phyloP scores from a whole-genome alignment of 2,329 filamentous ascomycete species.

The Cytospora mali region DNA sequence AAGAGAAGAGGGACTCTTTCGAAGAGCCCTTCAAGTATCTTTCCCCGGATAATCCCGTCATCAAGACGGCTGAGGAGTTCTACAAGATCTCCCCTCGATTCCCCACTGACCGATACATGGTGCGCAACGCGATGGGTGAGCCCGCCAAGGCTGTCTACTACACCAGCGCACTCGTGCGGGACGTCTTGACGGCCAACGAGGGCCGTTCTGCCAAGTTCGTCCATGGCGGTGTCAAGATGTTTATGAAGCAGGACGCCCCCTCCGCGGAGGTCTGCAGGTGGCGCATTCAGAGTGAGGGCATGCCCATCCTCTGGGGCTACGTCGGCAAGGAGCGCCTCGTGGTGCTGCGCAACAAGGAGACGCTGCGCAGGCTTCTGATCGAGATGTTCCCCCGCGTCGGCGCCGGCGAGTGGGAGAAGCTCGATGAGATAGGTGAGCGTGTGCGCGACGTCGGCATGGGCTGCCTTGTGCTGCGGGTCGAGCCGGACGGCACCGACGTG shows the following conservation, averaged over 20 bases:
- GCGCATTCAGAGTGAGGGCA: slow-evolving; percentile 93
- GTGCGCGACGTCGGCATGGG: slow-evolving; percentile 82
- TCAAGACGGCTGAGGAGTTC: slow-evolving; percentile 77
- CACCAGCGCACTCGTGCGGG: slow-evolving; percentile 79
- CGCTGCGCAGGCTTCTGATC: slow-evolving; percentile 78
- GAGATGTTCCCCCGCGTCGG: slow-evolving; percentile 96
- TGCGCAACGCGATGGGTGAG: slow-evolving; percentile 86
- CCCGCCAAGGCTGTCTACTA: slow-evolving; percentile 97
- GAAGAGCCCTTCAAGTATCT: slow-evolving; percentile 98
- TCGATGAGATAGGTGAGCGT: slow-evolving; percentile 86
- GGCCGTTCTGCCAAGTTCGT: slow-evolving; percentile 92
- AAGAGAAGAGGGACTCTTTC: slow-evolving; percentile 54
- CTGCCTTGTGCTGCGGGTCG: slow-evolving; percentile 85
- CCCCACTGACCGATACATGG: slow-evolving; percentile 90
- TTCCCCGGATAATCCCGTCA: slow-evolving; percentile 70
- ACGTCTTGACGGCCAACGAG: slow-evolving; percentile 86
- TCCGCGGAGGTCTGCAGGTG: slow-evolving; percentile 85
- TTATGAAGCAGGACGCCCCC: slow-evolving; percentile 94
- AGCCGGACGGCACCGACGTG: slow-evolving; percentile 67
- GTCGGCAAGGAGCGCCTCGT: slow-evolving; percentile 79
- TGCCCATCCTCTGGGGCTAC: slow-evolving; percentile 89
- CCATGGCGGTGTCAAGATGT: slow-evolving; percentile 97
- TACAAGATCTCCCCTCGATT: slow-evolving; percentile 85
- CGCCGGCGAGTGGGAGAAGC: slow-evolving; percentile 70
- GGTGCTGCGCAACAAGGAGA: slow-evolving; percentile 73